These are phyloP conservation scores for Daldinia concentrica DNA, from an alignment of 495 filamentous ascomycete species.

Conservation along the genomic window DNA sequence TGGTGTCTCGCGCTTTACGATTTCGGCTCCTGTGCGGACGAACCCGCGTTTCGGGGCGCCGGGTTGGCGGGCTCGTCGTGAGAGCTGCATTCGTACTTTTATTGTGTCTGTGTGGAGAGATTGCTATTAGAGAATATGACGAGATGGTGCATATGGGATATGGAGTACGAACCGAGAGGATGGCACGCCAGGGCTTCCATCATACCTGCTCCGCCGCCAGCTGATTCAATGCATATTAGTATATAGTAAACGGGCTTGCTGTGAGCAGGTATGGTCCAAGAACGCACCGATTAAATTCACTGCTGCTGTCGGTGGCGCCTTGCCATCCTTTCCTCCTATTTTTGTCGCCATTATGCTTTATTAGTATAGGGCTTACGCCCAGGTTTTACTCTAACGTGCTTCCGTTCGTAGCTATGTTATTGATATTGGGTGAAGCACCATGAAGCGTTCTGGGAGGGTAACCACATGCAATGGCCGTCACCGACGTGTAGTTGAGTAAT, in stretches of 20 bases:
- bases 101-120: constrained; percentile 73
- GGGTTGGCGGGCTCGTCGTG: constrained; percentile 80
- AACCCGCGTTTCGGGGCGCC: constrained; percentile 90
- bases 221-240: constrained; percentile 60
- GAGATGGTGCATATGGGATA: constrained; percentile 10
- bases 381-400: constrained; percentile 1
- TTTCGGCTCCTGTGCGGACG: constrained; percentile 83
- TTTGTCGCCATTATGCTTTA: constrained; percentile 52
- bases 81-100: constrained; percentile 99
- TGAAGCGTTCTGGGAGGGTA: neutral
- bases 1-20: constrained; percentile 88
- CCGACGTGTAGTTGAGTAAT: constrained; percentile 5
- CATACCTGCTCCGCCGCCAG: constrained; percentile 97
- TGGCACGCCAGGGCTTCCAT: constrained; percentile 99
- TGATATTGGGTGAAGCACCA: neutral
- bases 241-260: neutral
- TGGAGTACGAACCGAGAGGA: constrained; percentile 78
- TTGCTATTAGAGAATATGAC: constrained; percentile 16
- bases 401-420: neutral
- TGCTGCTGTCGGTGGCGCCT: constrained; percentile 83
- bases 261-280: constrained; percentile 7
- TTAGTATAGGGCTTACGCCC: constrained; percentile 34
- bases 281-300: constrained; percentile 90
- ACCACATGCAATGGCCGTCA: constrained; percentile 34
- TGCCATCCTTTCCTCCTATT: constrained; percentile 69